Evolutionary conservation across 306 rosid species (phyloP), one percentile per base, ranked within the genome.

Genomic region (Glycine latifolia): DNA sequence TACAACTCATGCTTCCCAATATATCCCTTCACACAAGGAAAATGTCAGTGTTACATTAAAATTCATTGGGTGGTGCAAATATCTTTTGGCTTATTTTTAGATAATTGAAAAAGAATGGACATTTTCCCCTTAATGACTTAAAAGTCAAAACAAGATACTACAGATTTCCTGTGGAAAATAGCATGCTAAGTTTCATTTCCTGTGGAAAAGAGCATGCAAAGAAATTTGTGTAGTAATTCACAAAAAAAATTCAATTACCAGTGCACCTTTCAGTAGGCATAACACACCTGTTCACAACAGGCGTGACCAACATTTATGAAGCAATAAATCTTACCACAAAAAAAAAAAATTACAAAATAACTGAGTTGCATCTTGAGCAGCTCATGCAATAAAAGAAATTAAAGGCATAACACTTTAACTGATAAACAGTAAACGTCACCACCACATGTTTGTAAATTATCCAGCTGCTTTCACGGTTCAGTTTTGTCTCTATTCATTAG

Each of bases 251-350:
- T 20, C 26, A 13, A 74, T 55, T 46, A 17, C 26, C 69, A 81
- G 39, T 10, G 33, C 15, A 60, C 31, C 31, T 26, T 60, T 26
- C 46, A 44, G 4, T 14, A 41, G 0, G 33, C 6, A 6, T 17
- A 16, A 11, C 67, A 16, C 56, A 26, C 31, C 33, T 52, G 46
- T 7, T 49, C 37, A 35, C 66, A 61, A 67, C 75, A 53, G 35
- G 17, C 43, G 53, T 12, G 5, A 39, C 14, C 58, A 60, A 37
- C 2, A 26, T 26, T 26, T 46, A 77, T 12, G 72, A 20, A 49
- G 50, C 77, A 52, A 59, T 50, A 68, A 82, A 76, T 35, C 67
- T 39, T 7, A 76, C n/a, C 56, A 82, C 26, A 16, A 72, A 7
- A 43, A 17, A 35, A 35, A n/a, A n/a, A n/a, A n/a, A n/a, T n/a